Evolutionary conservation across 2,329 filamentous ascomycete genomes (phyloP), one percentile per base, ranked within the genome.

Genomic region (Monilinia polystroma): DNA sequence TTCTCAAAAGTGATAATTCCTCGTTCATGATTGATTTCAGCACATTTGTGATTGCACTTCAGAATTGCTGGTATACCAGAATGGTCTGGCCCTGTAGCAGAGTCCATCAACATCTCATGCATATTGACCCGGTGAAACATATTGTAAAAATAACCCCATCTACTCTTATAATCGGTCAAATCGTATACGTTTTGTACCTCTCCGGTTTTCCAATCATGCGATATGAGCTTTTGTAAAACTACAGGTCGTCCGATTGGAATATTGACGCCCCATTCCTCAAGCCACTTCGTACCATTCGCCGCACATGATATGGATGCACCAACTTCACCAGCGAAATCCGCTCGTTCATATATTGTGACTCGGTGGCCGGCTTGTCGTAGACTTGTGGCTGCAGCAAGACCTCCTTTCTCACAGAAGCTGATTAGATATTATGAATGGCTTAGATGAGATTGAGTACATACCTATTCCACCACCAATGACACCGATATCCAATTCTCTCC

Each of bases 71-170:
- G 85, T 1, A 68, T 75, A 0, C 87, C 87, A 52, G 81, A 78
- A 0, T 87, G 86, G 54, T 81, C 78, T 0, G 85, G 84, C 10
- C 82, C 80, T 68, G 85, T 66, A 0, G 87, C 87, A 60, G 80
- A 79, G 26, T 88, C 85, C 78, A 83, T 87, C 32, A 90, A 76
- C 86, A 90, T 89, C 8, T 79, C 74, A 71, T 90, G 88, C 87
- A 90, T 90, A 69, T 89, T 82, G 72, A 88, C 85, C 0, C 87
- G 80, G 73, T 90, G 87, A 71, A 90, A 90, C 73, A 86, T 90
- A 73, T 90, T 87, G 75, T 89, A 88, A 0, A 84, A 80, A 66
- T 75, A 66, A 49, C 51, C 64, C 87, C 87, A 90, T 64, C 79
- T 80, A 77, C 85, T 74, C 76, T 90, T 83, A 67, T 90, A 90